phyloP scores from a whole-genome alignment of 257 asterid species.

The Nicotiana otophora region DNA sequence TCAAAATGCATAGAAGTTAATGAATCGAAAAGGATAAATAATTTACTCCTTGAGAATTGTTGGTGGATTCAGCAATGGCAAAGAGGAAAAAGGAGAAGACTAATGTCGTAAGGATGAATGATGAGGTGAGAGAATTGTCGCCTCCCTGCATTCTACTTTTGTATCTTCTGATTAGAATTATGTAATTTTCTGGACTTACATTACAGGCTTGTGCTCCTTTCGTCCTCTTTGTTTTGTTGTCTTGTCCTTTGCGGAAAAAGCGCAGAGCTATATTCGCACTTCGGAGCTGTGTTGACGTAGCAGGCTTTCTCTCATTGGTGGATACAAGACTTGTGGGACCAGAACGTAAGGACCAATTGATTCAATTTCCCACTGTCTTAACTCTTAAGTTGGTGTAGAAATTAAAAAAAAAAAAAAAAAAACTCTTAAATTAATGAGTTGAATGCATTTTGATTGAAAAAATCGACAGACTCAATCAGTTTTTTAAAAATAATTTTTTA shows the following conservation, averaged over 20 bases:
- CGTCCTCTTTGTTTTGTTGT: too few relatives aligned
- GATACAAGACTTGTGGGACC: background rate
- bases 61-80: conserved; percentile 37
- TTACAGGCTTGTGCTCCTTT: too few relatives aligned
- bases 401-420: too few relatives aligned
- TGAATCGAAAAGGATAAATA: background rate
- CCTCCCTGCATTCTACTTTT: background rate
- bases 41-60: conserved; percentile 39
- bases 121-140: conserved; percentile 19
- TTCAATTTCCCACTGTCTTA: too few relatives aligned
- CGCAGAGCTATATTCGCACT: background rate
- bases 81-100: conserved; percentile 17
- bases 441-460: too few relatives aligned
- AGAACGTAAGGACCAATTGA: background rate
- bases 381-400: too few relatives aligned
- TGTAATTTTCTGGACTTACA: too few relatives aligned
- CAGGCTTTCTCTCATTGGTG: background rate
- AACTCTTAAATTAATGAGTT: too few relatives aligned
- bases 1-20: background rate
- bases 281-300: background rate
- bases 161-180: too few relatives aligned
- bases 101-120: conserved; percentile 22
- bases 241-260: too few relatives aligned
- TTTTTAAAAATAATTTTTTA: too few relatives aligned
- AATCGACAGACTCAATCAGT: too few relatives aligned